phyloP scores from a whole-genome alignment of 768 basidiomycete genomes.

The Boletales sp. region DNA sequence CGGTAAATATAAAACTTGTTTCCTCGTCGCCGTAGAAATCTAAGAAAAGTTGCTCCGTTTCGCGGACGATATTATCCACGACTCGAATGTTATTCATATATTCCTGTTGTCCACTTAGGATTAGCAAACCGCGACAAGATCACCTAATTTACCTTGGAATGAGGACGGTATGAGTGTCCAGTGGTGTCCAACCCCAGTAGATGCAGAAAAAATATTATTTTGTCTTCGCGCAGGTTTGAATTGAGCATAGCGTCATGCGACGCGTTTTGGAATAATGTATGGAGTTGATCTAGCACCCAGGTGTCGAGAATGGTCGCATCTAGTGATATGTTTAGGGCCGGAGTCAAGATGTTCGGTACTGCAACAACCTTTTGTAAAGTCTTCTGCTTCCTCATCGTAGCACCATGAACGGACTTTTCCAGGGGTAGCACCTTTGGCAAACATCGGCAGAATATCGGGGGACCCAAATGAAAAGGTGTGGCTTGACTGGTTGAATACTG shows the following conservation, averaged over 20 bases:
- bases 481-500: constrained; percentile 79
- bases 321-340: constrained; percentile 18
- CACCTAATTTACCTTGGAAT: constrained; percentile 55
- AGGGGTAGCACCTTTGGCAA: constrained; percentile 65
- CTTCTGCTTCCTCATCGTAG: constrained; percentile 75
- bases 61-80: constrained; percentile 69
- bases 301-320: constrained; percentile 75
- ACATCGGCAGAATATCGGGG: constrained; percentile 89
- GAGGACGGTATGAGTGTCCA: constrained; percentile 81
- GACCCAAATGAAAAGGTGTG: constrained; percentile 81
- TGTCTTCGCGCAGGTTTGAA: constrained; percentile 48
- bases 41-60: constrained; percentile 57
- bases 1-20: constrained; percentile 77
- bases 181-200: constrained; percentile 83
- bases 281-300: constrained; percentile 77
- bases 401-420: constrained; percentile 73
- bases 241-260: constrained; percentile 48
- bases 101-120: constrained; percentile 44
- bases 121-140: background rate
- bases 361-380: constrained; percentile 74
- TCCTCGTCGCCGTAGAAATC: constrained; percentile 66
- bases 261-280: constrained; percentile 58
- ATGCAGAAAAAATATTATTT: constrained; percentile 79
- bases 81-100: constrained; percentile 83
- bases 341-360: background rate